Base-by-base conservation (phyloP, 2,329 filamentous ascomycete species). In the Canariomyces notabilis region DNA sequence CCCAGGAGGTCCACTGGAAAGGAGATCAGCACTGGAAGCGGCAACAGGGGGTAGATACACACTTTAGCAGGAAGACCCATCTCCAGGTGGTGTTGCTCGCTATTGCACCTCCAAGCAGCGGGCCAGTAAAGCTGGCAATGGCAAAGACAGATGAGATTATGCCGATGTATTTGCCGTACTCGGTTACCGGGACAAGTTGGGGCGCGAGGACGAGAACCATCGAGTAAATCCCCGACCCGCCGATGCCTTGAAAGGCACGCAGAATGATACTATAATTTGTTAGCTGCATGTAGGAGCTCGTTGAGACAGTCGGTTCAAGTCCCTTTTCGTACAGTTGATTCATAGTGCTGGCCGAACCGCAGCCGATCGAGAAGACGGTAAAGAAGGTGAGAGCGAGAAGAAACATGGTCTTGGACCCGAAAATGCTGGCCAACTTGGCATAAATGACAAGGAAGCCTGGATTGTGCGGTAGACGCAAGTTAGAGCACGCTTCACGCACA, bases 51-150 rank as follows among this genome's bases (percentile, higher is more conserved):
- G 9, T 29, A 26, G 21, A 16, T 15, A 58, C 64, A 29, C 38
- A 73, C 69, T 75, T 73, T 3, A 75, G 61, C 31, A 67, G 65
- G 50, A 74, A 74, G 2, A 74, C 68, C 71, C 71, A 71, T 53
- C 69, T 57, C 71, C 70, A 74, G 0, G 60, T 67, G 0, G 64
- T 61, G 9, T 64, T 52, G 37, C 67, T 62, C 6, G 59, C 61
- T 5, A 75, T 71, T 7, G 62, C 60, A 3, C 72, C 72, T 2
- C 71, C 71, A 0, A 74, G 54, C 7, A 74, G 48, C 2, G 69
- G 71, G 0, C 71, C 71, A 0, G 72, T 54, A 0, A 70, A 58
- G 35, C 66, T 69, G 7, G 64, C 63, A 11, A 74, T 47, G 3
- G 66, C 66, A 42, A 69, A 68, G 5, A 70, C 65, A 51, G 60